Base-by-base conservation (phyloP, 1,284 basidiomycete genomes). In the Heliocybe sulcata region DNA sequence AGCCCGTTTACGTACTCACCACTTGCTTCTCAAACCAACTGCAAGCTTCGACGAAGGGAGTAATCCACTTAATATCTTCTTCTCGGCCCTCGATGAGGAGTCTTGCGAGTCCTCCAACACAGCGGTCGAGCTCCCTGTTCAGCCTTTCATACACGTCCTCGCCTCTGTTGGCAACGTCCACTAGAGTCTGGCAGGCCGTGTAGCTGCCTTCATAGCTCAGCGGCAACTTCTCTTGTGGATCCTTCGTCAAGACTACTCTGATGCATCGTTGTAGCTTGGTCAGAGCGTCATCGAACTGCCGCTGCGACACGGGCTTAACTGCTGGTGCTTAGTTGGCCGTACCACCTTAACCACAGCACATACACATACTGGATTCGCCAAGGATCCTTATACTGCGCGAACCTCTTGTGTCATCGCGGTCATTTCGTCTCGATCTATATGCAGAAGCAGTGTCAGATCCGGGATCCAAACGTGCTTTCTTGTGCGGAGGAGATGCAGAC, bases 371-470 rank as follows among this genome's bases (percentile, higher is more conserved):
- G 22, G 68, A 66, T 27, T 72, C 66, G 19, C 77, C 74, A 27
- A 73, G 63, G 22, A 85, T 65, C 33, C 67, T 68, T 48, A 84
- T 75, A 54, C 65, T 70, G 23, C 77, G 60, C n/a, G 77, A 71
- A 0, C 71, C 67, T 2, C 54, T 62, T 48, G 68, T 61, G 52
- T 67, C 55, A 38, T 56, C 60, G 45, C 61, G 59, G 55, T 57
- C 59, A 48, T 53, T 42, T 56, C 64, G 63, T 45, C 71, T 74
- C 48, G 75, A 76, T 66, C 83, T 81, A 69, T 75, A 81, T 63
- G 82, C 79, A 65, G 83, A 81, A 64, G 75, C 75, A 61, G 79
- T 74, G 67, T 87, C 83, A 68, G 78, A 80, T 71, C 83, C 81
- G 62, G 70, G 70, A 60, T 77, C 77, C 67, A 85, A 71, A 61